Conservation (phyloP, 164 flowering plant genomes). For the Tinospora cordifolia region DNA sequence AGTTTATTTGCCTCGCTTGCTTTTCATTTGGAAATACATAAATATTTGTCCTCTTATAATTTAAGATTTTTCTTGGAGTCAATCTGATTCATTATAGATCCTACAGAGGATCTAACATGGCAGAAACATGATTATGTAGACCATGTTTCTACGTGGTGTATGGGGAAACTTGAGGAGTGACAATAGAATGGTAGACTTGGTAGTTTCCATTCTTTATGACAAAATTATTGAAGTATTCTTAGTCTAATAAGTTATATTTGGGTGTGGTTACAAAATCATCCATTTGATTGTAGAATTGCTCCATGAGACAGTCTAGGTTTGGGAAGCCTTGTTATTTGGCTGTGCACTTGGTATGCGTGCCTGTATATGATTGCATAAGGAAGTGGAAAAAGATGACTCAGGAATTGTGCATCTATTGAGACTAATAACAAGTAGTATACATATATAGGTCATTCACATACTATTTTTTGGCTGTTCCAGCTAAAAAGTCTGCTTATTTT, state of each 20-base stretch:
- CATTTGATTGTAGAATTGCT: too few species aligned
- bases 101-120: not conserved
- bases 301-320: too few species aligned
- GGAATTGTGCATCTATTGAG: too few species aligned
- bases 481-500: conserved; percentile 4
- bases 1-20: conserved; percentile 21
- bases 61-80: not conserved
- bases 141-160: not conserved
- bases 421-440: not conserved
- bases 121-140: not conserved
- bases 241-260: too few species aligned
- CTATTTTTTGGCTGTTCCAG: not conserved
- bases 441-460: not conserved
- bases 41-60: not conserved
- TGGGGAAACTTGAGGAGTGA: not conserved
- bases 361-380: too few species aligned
- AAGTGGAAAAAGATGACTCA: too few species aligned
- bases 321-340: too few species aligned
- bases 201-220: not conserved
- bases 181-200: not conserved
- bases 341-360: too few species aligned
- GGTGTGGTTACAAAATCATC: too few species aligned
- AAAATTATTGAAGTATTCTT: too few species aligned
- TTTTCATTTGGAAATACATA: not conserved
- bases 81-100: not conserved